Conservation (phyloP, 2,329 filamentous ascomycete species). For the Cryphonectria naterciae region DNA sequence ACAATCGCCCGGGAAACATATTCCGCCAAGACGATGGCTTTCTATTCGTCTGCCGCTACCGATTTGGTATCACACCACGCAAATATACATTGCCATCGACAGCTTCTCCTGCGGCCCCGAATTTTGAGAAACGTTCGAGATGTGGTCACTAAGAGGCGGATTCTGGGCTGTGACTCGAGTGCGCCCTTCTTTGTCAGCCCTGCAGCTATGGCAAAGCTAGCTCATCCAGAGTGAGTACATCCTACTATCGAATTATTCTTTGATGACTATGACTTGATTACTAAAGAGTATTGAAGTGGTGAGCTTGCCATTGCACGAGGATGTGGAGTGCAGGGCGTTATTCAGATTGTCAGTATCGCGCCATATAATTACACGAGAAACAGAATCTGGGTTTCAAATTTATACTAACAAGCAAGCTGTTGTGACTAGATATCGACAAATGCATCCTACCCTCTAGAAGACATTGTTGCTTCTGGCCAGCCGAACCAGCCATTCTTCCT, state of each 20-base stretch:
- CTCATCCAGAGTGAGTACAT: conserved; percentile 46
- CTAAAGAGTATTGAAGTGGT: conserved; percentile 37
- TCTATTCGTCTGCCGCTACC: conserved; percentile 58
- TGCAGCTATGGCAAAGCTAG: conserved; percentile 53
- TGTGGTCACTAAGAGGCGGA: conserved; percentile 44
- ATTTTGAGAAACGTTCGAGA: conserved; percentile 52
- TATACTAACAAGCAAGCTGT: background rate
- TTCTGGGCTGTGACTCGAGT: conserved; percentile 46
- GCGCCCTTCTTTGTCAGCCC: conserved; percentile 56
- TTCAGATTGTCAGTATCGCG: conserved; percentile 48
- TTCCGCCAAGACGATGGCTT: conserved; percentile 56
- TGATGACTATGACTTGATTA: background rate
- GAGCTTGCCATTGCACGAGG: conserved; percentile 55
- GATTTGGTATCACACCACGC: conserved; percentile 54
- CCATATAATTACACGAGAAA: too few relatives aligned
- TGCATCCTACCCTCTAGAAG: conserved; percentile 51
- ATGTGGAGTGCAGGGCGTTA: conserved; percentile 50
- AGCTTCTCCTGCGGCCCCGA: conserved; percentile 57
- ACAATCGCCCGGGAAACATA: conserved; percentile 48
- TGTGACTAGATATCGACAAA: conserved; percentile 51
- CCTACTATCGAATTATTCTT: background rate
- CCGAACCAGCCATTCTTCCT: conserved; percentile 51
- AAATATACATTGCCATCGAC: conserved; percentile 52
- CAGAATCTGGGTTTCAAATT: too few relatives aligned
- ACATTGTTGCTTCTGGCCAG: conserved; percentile 45